phyloP scores from a whole-genome alignment of 805 yeast species.

The Starmerella tilneyi region DNA sequence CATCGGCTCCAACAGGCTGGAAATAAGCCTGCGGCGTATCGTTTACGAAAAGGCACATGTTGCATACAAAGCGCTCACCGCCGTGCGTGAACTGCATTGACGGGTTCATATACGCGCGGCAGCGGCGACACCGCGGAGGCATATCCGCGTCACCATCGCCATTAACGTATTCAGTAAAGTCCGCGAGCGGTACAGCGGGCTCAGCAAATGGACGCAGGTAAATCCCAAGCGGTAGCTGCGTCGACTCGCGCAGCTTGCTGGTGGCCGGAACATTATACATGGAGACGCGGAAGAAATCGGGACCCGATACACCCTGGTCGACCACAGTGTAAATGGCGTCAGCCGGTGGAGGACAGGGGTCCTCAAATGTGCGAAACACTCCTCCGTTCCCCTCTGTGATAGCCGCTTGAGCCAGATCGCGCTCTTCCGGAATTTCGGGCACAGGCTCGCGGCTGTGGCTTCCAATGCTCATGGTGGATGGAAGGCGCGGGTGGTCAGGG shows the following conservation, averaged over 20 bases:
- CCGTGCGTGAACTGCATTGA: constrained; percentile 54
- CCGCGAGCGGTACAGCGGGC: constrained; percentile 56
- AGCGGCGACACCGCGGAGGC: constrained; percentile 84
- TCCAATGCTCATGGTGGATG: constrained; percentile 18
- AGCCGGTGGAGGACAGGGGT: constrained; percentile 74
- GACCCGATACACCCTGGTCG: constrained; percentile 80
- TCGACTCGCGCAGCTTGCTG: constrained; percentile 54
- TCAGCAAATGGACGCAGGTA: constrained; percentile 80
- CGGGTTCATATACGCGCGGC: constrained; percentile 85
- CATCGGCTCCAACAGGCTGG: constrained; percentile 50
- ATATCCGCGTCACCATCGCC: constrained; percentile 39
- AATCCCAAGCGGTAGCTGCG: constrained; percentile 74
- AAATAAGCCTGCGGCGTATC: constrained; percentile 56
- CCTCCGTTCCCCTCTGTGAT: constrained; percentile 32
- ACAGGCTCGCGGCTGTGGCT: constrained; percentile 20
- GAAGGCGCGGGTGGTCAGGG: constrained; percentile 12
- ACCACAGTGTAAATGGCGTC: constrained; percentile 56
- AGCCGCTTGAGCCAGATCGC: constrained; percentile 22
- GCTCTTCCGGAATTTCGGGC: constrained; percentile 26
- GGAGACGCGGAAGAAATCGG: constrained; percentile 65
- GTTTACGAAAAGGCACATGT: constrained; percentile 73
- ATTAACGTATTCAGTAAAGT: constrained; percentile 35
- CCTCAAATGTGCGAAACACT: constrained; percentile 60
- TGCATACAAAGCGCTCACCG: constrained; percentile 63
- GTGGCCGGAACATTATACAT: constrained; percentile 75